Base-by-base conservation (phyloP, 225 moss, liverwort and hornwort species). In the Anthoceros angustus region DNA sequence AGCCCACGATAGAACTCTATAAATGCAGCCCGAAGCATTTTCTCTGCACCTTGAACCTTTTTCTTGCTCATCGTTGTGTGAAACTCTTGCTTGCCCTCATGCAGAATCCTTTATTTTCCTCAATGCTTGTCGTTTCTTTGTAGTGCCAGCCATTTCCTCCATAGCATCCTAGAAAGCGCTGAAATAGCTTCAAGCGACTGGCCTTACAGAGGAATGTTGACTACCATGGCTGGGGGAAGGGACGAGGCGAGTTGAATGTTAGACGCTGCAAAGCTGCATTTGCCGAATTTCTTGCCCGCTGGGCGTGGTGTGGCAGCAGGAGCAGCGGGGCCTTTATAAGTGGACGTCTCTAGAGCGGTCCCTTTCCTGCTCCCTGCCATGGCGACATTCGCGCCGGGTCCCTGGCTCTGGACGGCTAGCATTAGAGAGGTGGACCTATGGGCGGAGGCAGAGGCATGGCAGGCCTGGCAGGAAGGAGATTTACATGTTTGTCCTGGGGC, bases 11-110 rank as follows among this genome's bases (percentile, higher is more conserved):
- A 55, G 55, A 55, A 55, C n/a, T 55, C 55, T 18, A n/a, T 55
- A 11, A 18, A 55, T 7, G 55, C 55, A 9, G 12, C 23, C 8
- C 55, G 55, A 23, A 55, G 72, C 75, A 88, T 83, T 40, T 80
- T 64, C 62, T 80, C 76, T 61, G 87, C 87, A 73, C 77, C 79
- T 66, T 74, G 80, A 62, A 88, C 74, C 79, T 88, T 88, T 74
- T 88, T 88, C 71, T 81, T 78, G 71, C 78, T 83, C 42, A 80
- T 76, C 55, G 55, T 18, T 40, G 82, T 82, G 66, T 86, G 80
- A 61, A 55, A 67, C 62, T 74, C 73, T 65, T 65, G 76, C 39
- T 66, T 63, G 72, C 76, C 73, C 40, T 77, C 73, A 60, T 75
- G 45, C 70, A 73, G 70, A 12, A 41, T 66, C 21, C 77, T 75